Evolutionary conservation across 176 grass and related monocot genomes (phyloP).

Genomic region (sorghum (Sorghum bicolor)): DNA sequence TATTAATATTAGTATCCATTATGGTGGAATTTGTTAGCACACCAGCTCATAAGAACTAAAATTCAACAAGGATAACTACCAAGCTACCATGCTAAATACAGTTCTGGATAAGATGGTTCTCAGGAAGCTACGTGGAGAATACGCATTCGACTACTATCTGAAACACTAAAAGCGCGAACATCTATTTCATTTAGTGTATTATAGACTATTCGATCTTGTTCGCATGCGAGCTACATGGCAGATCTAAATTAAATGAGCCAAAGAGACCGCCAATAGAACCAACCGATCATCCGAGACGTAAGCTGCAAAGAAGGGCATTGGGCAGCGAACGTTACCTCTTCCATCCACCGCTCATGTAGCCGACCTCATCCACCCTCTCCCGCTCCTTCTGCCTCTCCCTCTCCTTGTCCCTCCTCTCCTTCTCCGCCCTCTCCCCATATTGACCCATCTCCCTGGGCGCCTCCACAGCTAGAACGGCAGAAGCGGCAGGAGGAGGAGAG

Average conservation of each 20-base stretch:
- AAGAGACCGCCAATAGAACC: not conserved
- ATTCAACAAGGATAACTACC: not conserved
- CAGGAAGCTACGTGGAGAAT: not conserved
- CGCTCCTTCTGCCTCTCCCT: slow-evolving; percentile 34
- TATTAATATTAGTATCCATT: not conserved
- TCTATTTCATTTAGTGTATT: slow-evolving; percentile 7
- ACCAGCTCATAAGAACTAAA: not conserved
- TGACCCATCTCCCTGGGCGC: slow-evolving; percentile 7
- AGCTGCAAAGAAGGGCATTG: not conserved
- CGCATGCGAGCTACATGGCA: not conserved
- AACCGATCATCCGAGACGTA: not conserved
- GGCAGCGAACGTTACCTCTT: slow-evolving; percentile 65
- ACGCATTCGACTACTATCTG: not conserved
- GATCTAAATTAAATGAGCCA: slow-evolving; percentile 17
- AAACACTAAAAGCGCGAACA: not conserved
- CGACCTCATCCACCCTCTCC: slow-evolving; percentile 57
- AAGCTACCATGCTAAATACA: slow-evolving; percentile 14
- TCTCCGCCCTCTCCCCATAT: slow-evolving; percentile 26
- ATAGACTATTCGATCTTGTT: not conserved
- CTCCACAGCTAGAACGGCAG: not conserved
- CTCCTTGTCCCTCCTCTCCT: slow-evolving; percentile 20
- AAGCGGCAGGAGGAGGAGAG: not conserved
- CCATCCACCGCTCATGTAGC: slow-evolving; percentile 87
- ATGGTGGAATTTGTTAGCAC: not conserved
- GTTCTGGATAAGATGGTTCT: not conserved